Evolutionary conservation across 768 basidiomycete genomes (phyloP).

Genomic region (Epithele typhae): DNA sequence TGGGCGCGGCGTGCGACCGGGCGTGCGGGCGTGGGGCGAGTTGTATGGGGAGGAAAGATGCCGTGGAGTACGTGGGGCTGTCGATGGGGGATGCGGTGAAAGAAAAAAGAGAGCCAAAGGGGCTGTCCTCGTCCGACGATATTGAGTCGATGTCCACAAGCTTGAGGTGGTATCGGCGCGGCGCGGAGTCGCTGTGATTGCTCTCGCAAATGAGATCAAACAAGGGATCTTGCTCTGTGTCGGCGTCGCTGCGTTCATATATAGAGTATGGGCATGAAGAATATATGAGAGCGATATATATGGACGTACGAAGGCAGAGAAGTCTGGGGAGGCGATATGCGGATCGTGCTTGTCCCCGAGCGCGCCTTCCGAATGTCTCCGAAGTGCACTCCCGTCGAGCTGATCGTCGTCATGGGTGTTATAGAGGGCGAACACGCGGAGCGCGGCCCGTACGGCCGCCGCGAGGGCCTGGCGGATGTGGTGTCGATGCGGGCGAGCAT

Average conservation of each 20-base stretch:
- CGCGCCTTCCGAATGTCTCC: constrained; percentile 6
- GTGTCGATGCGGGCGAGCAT: constrained; percentile 16
- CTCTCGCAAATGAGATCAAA: constrained; percentile 3
- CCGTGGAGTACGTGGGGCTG: constrained; percentile 14
- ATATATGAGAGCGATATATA: neutral
- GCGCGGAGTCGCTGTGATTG: constrained; percentile 1
- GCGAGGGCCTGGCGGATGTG: constrained; percentile 8
- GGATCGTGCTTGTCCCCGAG: constrained; percentile 4
- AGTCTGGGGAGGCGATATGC: constrained; percentile 8
- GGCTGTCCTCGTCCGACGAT: constrained; percentile 7
- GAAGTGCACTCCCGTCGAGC: constrained; percentile 1
- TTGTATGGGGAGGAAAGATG: constrained; percentile 7
- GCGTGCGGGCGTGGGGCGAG: neutral
- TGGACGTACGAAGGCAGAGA: constrained; percentile 11
- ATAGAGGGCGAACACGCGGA: constrained; percentile 7
- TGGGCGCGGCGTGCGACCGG: neutral
- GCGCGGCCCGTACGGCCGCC: constrained; percentile 12
- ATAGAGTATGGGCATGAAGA: neutral
- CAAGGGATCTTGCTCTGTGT: constrained; percentile 9
- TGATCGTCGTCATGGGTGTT: neutral
- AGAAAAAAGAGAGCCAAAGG: constrained; percentile 16
- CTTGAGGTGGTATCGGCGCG: constrained; percentile 11
- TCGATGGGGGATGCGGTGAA: constrained; percentile 20
- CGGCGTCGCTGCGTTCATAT: constrained; percentile 6
- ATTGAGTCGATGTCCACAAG: constrained; percentile 8